Percentiles rank a stretch among this genome's conserved stretches.
These are phyloP conservation scores for Amanita inopinata DNA, from an alignment of 768 basidiomycete genomes.

Conservation along the genomic window DNA sequence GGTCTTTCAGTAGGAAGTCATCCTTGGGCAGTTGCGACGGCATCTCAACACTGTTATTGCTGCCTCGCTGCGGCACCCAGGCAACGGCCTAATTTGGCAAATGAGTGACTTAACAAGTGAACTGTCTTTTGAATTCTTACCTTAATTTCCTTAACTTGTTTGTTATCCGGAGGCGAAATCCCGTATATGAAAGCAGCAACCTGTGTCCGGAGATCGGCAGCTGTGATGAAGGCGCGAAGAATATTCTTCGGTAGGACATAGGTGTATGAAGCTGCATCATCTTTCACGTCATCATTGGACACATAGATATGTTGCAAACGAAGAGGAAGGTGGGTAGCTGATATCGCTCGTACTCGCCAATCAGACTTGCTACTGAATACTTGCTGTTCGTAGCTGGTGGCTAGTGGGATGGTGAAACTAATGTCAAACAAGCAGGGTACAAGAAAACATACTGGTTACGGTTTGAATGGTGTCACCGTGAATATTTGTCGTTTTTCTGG, in stretches of 20 bases:
- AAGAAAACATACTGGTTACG: slow-evolving; percentile 62
- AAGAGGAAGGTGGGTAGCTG: slow-evolving; percentile 90
- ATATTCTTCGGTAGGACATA: slow-evolving; percentile 98
- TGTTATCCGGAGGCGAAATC: slow-evolving; percentile 87
- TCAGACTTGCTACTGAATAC: slow-evolving; percentile 99
- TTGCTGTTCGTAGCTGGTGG: slow-evolving; percentile 96
- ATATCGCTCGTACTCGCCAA: slow-evolving; percentile 98
- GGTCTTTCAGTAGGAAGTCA: slow-evolving; percentile 88
- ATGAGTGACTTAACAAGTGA: not conserved
- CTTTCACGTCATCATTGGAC: slow-evolving; percentile 98
- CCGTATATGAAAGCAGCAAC: slow-evolving; percentile 94
- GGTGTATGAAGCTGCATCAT: slow-evolving; percentile 90
- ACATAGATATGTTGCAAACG: slow-evolving; percentile 98
- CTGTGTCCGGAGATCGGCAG: slow-evolving; percentile 92
- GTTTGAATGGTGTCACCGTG: slow-evolving; percentile 96
- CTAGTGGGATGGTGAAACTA: slow-evolving; percentile 23
- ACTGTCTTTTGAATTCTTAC: too few species aligned
- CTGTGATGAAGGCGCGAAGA: slow-evolving; percentile 85
- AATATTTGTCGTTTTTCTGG: slow-evolving; percentile 89
- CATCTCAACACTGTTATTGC: slow-evolving; percentile 89
- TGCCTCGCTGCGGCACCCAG: slow-evolving; percentile 97
- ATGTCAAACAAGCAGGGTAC: not conserved
- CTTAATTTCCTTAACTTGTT: slow-evolving; percentile 98
- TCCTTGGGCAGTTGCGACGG: slow-evolving; percentile 87
- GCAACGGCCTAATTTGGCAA: slow-evolving; percentile 52